phyloP scores from a whole-genome alignment of 495 filamentous ascomycete species.

The Chaetomidium leptoderma region DNA sequence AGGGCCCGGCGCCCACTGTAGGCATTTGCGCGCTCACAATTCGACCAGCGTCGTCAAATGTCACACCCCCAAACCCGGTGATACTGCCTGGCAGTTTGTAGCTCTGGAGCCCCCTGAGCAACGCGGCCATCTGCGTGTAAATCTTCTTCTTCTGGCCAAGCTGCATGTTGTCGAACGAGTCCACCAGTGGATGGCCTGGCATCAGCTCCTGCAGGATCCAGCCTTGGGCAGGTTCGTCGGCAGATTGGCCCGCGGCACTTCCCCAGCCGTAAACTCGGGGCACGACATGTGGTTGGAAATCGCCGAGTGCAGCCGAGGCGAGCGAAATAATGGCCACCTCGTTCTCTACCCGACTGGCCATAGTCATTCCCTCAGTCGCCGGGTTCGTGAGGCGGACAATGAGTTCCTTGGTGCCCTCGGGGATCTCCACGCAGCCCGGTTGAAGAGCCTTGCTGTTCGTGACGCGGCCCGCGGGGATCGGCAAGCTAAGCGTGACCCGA shows the following conservation, averaged over 20 bases:
- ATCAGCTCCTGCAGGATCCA: constrained; percentile 10
- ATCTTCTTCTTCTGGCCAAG: constrained; percentile 1
- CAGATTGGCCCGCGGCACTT: background rate
- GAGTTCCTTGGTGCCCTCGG: constrained; percentile 4
- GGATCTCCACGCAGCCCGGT: constrained; percentile 1
- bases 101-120: constrained; percentile 9
- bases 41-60: background rate
- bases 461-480: background rate
- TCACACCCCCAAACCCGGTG: background rate
- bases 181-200: background rate
- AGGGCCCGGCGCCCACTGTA: background rate
- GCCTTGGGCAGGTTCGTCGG: background rate
- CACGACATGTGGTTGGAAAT: constrained; percentile 6
- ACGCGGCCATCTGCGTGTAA: constrained; percentile 1
- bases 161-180: background rate
- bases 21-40: background rate
- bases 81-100: background rate
- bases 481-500: constrained; percentile 21
- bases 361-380: background rate
- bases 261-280: constrained; percentile 10
- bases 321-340: constrained; percentile 10
- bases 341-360: constrained; percentile 10
- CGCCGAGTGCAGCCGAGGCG: background rate
- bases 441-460: background rate
- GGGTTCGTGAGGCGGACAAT: constrained; percentile 10